Base-by-base conservation (phyloP, 495 filamentous ascomycete species). In the Hypoxylon crocopeplum region DNA sequence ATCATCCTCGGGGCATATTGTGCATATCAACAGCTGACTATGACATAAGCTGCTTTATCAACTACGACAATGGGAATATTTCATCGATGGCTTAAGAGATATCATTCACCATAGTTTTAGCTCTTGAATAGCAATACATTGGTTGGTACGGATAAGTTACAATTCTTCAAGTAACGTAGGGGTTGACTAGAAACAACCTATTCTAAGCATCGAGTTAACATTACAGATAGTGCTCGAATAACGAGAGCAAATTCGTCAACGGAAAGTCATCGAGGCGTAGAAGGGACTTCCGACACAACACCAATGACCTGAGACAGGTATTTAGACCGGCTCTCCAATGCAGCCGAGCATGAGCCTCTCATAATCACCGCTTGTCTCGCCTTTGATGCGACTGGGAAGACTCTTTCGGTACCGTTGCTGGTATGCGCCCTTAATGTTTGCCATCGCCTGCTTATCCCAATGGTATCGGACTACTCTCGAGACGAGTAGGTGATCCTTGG, bases 321-420 rank as follows among this genome's bases (percentile, higher is more conserved):
- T 39, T 40, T 48, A 64, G 21, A 72, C 64, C 32, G 32, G 62
- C 63, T 78, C 73, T 2, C 74, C 75, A 29, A 80, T 65, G 51
- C 79, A 81, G 17, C 82, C 87, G 34, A 89, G 69, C 79, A 92
- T 70, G 56, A 88, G 64, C 62, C 75, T 83, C 76, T 89, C 81
- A 51, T 93, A 95, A 77, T 96, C 88, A 5, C 93, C 91, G 56
- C 88, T 92, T 2, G 91, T 94, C 78, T 98, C 93, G 1, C 87
- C 86, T 55, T 79, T 79, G 42, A 98, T 87, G 29, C 91, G 78
- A 12, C 74, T 70, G 0, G 79, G 72, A 47, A 97, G 72, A 64
- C 84, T 84, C 59, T 73, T 82, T 41, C 74, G 74, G 71, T 84
- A 94, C 46, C 77, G 75, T 44, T 85, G 78, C 59, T 80, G 73